phyloP scores from a whole-genome alignment of 1,284 basidiomycete species.

The Tilletiopsis washingtonensis region DNA sequence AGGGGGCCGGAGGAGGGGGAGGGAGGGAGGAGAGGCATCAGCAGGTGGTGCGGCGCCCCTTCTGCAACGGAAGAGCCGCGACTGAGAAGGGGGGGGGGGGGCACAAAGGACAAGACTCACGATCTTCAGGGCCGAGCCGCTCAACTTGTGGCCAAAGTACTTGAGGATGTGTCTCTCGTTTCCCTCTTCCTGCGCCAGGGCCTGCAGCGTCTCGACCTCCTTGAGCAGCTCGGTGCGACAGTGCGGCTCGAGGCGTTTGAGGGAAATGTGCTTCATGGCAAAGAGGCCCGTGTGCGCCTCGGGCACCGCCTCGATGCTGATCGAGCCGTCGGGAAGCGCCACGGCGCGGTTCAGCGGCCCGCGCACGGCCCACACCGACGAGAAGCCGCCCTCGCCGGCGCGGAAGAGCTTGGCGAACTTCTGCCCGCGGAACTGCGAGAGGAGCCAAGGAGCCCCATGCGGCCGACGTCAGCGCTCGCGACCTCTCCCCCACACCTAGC shows the following conservation, averaged over 20 bases:
- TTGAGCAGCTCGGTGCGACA: conserved; percentile 41
- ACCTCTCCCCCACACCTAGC: too few relatives aligned
- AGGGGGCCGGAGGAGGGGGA: too few relatives aligned
- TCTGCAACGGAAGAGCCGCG: too few relatives aligned
- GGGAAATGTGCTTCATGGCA: conserved; percentile 44
- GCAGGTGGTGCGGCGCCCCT: too few relatives aligned
- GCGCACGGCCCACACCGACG: conserved; percentile 39
- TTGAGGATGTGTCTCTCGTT: conserved; percentile 40
- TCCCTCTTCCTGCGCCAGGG: conserved; percentile 28
- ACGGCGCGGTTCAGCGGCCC: conserved; percentile 28
- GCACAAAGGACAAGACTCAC: conserved; percentile 5
- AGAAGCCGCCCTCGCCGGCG: conserved; percentile 43
- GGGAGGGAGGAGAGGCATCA: too few relatives aligned
- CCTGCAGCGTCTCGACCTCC: conserved; percentile 39
- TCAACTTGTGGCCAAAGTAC: conserved; percentile 44
- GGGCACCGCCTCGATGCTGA: conserved; percentile 21
- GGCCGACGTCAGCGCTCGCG: too few relatives aligned
- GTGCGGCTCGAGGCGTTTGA: conserved; percentile 40
- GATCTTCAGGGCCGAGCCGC: conserved; percentile 38
- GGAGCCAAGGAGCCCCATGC: neutral
- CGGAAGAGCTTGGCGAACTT: conserved; percentile 36
- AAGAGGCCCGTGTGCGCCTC: conserved; percentile 40
- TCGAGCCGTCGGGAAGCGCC: conserved; percentile 11
- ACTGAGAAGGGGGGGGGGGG: neutral
- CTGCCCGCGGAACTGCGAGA: conserved; percentile 26